phyloP scores from a whole-genome alignment of 192 early-diverging fungal species.

The Dissophora globulifera region DNA sequence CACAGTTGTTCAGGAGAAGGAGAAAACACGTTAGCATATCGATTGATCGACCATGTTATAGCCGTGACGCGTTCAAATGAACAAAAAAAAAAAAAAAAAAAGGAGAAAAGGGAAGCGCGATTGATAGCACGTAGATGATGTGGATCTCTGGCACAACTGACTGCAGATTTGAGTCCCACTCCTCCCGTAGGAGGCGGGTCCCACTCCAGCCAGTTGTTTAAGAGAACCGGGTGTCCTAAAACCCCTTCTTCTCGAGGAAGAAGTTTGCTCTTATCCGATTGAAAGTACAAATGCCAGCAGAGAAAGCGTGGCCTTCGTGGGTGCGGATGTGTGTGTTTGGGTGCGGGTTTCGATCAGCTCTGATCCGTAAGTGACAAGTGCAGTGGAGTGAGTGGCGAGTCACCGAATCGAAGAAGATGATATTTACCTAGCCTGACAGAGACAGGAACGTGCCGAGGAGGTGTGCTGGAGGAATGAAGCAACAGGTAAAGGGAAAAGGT shows the following conservation, averaged over 20 bases:
- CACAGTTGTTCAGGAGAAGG: too few species aligned
- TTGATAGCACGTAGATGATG: constrained; percentile 11
- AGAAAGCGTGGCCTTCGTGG: constrained; percentile 54
- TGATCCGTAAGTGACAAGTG: too few species aligned
- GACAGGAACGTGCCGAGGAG: not conserved
- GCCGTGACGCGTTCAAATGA: too few species aligned
- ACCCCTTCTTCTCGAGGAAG: constrained; percentile 48
- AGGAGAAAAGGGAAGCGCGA: not conserved
- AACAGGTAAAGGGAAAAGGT: not conserved
- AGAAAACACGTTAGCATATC: not conserved
- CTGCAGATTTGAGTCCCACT: constrained; percentile 49
- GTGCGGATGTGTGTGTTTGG: constrained; percentile 55
- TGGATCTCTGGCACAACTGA: constrained; percentile 52
- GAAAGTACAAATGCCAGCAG: constrained; percentile 55
- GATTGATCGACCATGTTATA: too few species aligned
- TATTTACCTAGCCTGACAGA: not conserved
- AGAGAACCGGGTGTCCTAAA: constrained; percentile 56
- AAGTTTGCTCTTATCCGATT: constrained; percentile 56
- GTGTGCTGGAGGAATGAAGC: not conserved
- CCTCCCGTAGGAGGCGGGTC: constrained; percentile 48
- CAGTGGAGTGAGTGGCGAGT: too few species aligned
- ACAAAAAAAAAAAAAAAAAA: too few species aligned
- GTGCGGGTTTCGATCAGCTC: too few species aligned
- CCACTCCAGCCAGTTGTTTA: constrained; percentile 52
- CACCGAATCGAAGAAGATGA: too few species aligned